Conservation (phyloP, 441 rosid genomes). For the Populus tomentosa region DNA sequence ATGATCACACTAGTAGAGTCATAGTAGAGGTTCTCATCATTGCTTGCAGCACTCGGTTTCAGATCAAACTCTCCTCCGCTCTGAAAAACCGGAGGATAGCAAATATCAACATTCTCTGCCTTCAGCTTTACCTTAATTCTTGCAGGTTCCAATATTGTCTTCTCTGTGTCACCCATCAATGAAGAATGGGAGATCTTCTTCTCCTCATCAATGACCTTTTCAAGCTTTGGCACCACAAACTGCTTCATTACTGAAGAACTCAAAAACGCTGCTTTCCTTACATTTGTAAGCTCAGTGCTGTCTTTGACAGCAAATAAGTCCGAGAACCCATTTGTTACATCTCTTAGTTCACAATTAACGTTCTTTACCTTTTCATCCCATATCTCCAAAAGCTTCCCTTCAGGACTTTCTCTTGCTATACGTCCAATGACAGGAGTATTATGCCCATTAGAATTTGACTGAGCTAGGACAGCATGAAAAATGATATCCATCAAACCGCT, state of each 20-base stretch:
- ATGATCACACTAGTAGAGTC: constrained; percentile 71
- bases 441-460: constrained; percentile 30
- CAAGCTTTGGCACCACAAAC: constrained; percentile 77
- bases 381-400: constrained; percentile 75
- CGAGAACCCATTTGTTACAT: constrained; percentile 61
- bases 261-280: constrained; percentile 74
- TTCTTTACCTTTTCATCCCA: constrained; percentile 63
- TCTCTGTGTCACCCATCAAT: constrained; percentile 74
- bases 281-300: constrained; percentile 47
- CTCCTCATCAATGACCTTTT: constrained; percentile 80
- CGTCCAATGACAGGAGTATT: constrained; percentile 55
- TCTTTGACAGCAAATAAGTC: constrained; percentile 79
- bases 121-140: constrained; percentile 66
- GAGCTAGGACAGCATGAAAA: constrained; percentile 46
- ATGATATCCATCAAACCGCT: constrained; percentile 52
- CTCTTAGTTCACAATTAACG: constrained; percentile 47
- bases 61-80: constrained; percentile 83
- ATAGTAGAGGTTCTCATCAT: constrained; percentile 61
- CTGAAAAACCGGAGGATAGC: constrained; percentile 87
- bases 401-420: constrained; percentile 69
- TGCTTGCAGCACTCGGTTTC: constrained; percentile 87
- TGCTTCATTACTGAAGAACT: constrained; percentile 64
- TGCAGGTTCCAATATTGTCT: constrained; percentile 70
- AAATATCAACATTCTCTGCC: constrained; percentile 78
- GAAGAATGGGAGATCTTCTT: constrained; percentile 70